Evolutionary conservation across 768 basidiomycete species (phyloP), one percentile per base, ranked within the genome.

Genomic region (Paxillus rubicundulus): DNA sequence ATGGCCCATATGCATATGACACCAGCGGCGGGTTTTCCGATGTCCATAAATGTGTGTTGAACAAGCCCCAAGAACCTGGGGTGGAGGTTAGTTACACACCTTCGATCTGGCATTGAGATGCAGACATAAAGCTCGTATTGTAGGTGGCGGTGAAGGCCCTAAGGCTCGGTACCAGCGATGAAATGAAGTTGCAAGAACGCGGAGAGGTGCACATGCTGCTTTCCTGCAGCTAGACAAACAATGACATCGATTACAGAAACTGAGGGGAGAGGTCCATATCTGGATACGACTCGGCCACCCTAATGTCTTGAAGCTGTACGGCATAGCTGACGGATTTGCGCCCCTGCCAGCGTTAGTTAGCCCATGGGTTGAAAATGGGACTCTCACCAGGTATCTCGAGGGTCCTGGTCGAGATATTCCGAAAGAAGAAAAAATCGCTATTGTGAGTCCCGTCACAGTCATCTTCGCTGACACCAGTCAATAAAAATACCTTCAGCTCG

Each of bases 1-100:
- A 69, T 34, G 71, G 66, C 10, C 62, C 61, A 34, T 57, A 40
- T 21, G 10, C 76, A 1, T 64, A 69, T 44, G 73, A 74, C 0
- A 18, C 37, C 9, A 72, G 72, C 54, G 77, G 77, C 8, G 77
- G 75, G 10, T 77, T 74, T 55, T 70, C 73, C 13, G 77, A 78
- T 57, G 69, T 77, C 16, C 77, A 72, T 71, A 71, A 62, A 46
- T 73, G 71, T 1, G 59, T 62, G 20, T 6, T 75, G 72, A 73
- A 9, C 17, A 16, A 13, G 14, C 18, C 41, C 9, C 12, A 5
- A 7, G 21, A 20, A 13, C 21, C 20, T 7, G 4, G 1, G 21
- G 16, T 2, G 9, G 2, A 9, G 6, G 41, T 42, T 38, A 38
- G 37, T 38, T 16, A 16, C 6, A 8, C 20, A 42, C 16, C 41